Conservation (phyloP, 805 yeast genomes). For the Saccharomycodes ludwigii region DNA sequence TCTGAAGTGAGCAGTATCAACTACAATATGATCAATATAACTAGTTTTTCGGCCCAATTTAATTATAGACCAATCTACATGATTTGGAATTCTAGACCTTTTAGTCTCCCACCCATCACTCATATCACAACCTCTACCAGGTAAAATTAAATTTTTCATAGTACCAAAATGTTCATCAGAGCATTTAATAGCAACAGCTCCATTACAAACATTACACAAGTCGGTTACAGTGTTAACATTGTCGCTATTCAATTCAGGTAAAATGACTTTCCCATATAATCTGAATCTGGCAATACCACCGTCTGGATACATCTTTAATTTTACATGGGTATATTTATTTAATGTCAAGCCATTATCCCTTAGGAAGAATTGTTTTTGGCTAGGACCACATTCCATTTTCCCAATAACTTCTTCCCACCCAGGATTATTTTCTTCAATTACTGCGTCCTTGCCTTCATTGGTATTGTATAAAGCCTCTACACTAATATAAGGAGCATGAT, state of each 20-base stretch:
- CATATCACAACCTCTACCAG: conserved; percentile 95
- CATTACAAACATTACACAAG: conserved; percentile 70
- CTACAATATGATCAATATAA: conserved; percentile 41
- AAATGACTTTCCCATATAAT: conserved; percentile 68
- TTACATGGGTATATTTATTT: conserved; percentile 59
- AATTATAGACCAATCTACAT: conserved; percentile 84
- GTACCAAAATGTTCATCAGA: conserved; percentile 94
- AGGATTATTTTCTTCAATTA: conserved; percentile 17
- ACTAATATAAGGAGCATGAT: conserved; percentile 83
- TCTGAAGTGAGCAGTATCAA: conserved; percentile 89
- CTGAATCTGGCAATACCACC: conserved; percentile 97
- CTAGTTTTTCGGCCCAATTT: conserved; percentile 58
- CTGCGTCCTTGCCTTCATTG: conserved; percentile 20
- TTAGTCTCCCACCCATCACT: conserved; percentile 98
- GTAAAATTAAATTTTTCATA: conserved; percentile 77
- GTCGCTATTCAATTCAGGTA: conserved; percentile 24
- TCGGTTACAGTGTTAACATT: conserved; percentile 26
- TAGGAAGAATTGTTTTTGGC: conserved; percentile 71
- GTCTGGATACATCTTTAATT: conserved; percentile 90
- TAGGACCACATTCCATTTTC: conserved; percentile 76
- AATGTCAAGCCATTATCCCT: conserved; percentile 44
- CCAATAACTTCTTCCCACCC: conserved; percentile 65
- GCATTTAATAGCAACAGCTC: conserved; percentile 75
- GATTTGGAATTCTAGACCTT: conserved; percentile 74
- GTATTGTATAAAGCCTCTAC: conserved; percentile 59